These are phyloP conservation scores for Angophora floribunda DNA, from an alignment of 345 rosid genomes.

Conservation along the genomic window DNA sequence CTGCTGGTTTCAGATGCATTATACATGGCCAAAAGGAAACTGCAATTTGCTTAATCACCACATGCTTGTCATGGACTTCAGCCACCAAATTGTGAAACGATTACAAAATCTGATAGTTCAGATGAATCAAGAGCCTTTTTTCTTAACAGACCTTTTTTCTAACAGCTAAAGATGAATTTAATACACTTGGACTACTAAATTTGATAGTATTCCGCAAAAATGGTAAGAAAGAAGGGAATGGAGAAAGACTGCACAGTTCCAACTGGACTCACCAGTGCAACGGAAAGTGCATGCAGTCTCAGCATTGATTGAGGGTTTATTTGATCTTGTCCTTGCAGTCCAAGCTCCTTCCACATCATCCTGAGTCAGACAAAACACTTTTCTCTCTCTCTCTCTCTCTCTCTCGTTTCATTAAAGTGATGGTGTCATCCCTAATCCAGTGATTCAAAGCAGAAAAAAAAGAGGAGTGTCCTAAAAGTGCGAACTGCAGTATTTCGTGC, in stretches of 20 bases:
- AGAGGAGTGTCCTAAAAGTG: constrained; percentile 8
- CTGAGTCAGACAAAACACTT: constrained; percentile 47
- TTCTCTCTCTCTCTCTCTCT: background rate
- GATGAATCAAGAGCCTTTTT: background rate
- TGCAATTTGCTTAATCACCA: background rate
- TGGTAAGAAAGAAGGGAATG: background rate
- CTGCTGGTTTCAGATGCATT: background rate
- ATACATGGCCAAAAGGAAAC: background rate
- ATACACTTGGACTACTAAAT: background rate
- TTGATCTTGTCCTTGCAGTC: background rate
- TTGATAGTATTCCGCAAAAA: background rate
- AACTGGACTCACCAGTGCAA: background rate
- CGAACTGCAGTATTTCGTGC: background rate
- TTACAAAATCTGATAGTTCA: background rate
- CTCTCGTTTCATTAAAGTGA: background rate
- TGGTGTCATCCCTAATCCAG: constrained; percentile 11
- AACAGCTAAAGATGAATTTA: background rate
- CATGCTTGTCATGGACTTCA: background rate
- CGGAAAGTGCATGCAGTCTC: background rate
- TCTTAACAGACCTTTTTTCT: background rate
- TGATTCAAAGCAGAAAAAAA: constrained; percentile 1
- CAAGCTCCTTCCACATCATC: constrained; percentile 27
- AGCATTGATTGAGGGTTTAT: background rate
- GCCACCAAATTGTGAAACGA: background rate
- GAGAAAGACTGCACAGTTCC: background rate